Conservation (phyloP, 192 early-diverging fungal species). For the Backusella psychrophila region DNA sequence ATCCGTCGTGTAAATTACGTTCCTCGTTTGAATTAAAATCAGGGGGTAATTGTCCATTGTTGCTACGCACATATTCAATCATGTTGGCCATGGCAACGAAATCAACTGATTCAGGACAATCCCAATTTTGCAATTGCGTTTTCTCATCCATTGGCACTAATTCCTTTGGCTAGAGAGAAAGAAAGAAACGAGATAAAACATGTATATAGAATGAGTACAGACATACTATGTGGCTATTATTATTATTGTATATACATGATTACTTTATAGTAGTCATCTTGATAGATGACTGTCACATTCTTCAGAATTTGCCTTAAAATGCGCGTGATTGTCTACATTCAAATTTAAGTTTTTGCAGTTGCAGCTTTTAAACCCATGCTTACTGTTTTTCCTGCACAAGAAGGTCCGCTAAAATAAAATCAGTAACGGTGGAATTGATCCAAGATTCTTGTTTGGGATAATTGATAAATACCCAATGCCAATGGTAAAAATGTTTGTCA, state of each 20-base stretch:
- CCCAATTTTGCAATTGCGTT: constrained; percentile 70
- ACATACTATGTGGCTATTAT: not conserved
- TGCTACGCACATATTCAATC: constrained; percentile 30
- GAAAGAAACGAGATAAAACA: no score
- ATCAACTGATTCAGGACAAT: constrained; percentile 73
- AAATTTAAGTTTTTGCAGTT: not conserved
- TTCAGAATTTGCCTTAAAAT: constrained; percentile 59
- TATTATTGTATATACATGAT: not conserved
- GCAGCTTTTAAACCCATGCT: not conserved
- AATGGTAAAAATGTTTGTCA: constrained; percentile 33
- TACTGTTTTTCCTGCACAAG: constrained; percentile 75
- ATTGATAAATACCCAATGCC: constrained; percentile 34
- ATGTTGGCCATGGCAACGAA: constrained; percentile 32
- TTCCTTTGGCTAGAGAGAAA: not conserved
- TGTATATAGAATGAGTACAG: not conserved
- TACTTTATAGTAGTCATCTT: constrained; percentile 76
- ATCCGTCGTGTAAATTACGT: constrained; percentile 34
- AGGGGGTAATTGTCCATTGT: constrained; percentile 38
- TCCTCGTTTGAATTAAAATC: constrained; percentile 43
- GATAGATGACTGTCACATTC: constrained; percentile 59
- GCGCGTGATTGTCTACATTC: constrained; percentile 51
- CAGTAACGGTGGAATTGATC: not conserved
- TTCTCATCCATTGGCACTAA: constrained; percentile 48
- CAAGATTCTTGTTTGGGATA: not conserved
- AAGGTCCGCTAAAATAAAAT: constrained; percentile 53